Conservation (phyloP, 2,329 filamentous ascomycete species). For the Hymenoscyphus occultus region DNA sequence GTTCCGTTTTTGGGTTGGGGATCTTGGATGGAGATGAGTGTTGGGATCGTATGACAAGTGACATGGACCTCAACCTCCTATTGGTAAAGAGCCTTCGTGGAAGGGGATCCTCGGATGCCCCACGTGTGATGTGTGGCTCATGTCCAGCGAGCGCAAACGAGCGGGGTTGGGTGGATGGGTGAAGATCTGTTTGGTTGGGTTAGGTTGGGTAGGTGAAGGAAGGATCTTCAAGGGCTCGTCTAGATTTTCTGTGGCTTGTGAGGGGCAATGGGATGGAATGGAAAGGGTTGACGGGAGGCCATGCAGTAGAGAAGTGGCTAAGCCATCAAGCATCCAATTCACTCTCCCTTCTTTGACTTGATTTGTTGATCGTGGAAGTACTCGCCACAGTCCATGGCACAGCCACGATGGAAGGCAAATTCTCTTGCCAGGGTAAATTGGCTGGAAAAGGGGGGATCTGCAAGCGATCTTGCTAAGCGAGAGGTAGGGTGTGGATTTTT, state of each 20-base stretch:
- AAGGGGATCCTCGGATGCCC: neutral
- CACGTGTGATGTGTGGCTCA: slow-evolving; percentile 6
- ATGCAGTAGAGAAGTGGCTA: neutral
- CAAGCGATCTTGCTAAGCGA: slow-evolving; percentile 4
- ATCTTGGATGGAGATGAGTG: no score
- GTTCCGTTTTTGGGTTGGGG: no score
- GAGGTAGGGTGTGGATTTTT: neutral
- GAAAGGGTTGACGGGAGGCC: neutral
- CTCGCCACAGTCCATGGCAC: slow-evolving; percentile 11
- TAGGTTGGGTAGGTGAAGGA: neutral
- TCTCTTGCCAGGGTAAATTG: neutral
- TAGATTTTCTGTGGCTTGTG: slow-evolving; percentile 7
- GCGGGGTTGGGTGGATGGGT: neutral
- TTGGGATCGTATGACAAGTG: neutral
- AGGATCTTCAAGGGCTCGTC: neutral
- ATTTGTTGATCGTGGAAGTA: neutral
- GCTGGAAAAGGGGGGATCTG: slow-evolving; percentile 7
- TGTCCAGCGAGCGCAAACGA: neutral
- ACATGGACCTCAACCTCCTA: neutral
- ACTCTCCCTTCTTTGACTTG: neutral
- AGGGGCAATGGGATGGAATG: neutral
- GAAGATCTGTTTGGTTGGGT: no score
- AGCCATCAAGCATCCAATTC: neutral
- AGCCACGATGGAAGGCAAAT: neutral
- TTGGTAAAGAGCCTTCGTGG: neutral